A percentile compares a stretch with the other conserved stretches of the same genome.
phyloP scores from a whole-genome alignment of 345 rosid species.

The Murraya koenigii region DNA sequence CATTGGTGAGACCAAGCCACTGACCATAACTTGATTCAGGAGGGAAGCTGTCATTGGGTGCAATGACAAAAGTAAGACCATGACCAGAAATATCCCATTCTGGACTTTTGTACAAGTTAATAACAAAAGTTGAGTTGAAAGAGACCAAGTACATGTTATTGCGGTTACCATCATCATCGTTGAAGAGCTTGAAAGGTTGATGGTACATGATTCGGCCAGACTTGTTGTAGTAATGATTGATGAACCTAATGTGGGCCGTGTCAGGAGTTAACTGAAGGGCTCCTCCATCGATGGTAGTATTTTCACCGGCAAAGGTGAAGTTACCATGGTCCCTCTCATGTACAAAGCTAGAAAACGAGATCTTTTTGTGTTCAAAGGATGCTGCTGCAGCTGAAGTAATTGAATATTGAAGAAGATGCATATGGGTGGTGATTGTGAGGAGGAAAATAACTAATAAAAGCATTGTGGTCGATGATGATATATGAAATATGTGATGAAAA shows the following conservation, averaged over 20 bases:
- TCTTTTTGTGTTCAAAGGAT: background rate
- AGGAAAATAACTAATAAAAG: background rate
- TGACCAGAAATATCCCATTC: constrained; percentile 23
- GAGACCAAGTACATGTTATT: constrained; percentile 15
- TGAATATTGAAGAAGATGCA: background rate
- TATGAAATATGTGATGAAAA: too few relatives aligned
- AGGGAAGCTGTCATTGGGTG: constrained; percentile 30
- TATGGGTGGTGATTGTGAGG: background rate
- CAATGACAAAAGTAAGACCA: constrained; percentile 38
- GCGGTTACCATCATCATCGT: constrained; percentile 1
- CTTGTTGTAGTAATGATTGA: constrained; percentile 5
- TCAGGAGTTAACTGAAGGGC: constrained; percentile 43
- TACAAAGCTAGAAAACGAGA: background rate
- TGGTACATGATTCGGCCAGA: constrained; percentile 34
- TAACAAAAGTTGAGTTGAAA: constrained; percentile 34
- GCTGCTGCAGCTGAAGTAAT: background rate
- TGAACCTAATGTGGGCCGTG: background rate
- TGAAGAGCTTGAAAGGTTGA: constrained; percentile 26
- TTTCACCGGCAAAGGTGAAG: constrained; percentile 1
- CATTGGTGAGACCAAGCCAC: constrained; percentile 41
- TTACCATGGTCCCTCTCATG: background rate
- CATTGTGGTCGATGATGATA: background rate
- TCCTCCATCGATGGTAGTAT: background rate
- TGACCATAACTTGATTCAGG: constrained; percentile 28
- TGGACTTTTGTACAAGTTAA: constrained; percentile 13